phyloP scores from a whole-genome alignment of 331 rosid species.

The Erythrophleum ivorense region DNA sequence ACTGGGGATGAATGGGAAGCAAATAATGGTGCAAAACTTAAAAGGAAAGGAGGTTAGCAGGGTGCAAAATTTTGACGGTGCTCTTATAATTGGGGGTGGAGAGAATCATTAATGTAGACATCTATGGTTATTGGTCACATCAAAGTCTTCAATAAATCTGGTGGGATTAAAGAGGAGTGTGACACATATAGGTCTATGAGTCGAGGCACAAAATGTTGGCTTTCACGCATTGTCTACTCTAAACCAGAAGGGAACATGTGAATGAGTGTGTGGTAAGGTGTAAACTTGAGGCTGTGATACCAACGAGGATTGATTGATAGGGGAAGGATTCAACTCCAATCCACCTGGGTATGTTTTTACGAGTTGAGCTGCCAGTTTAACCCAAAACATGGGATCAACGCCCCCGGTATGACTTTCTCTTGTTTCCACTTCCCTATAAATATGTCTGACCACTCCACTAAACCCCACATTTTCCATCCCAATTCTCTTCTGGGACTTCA shows the following conservation, averaged over 20 bases:
- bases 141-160: neutral
- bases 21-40: neutral
- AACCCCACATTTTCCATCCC: neutral
- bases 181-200: neutral
- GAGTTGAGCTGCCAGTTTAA: constrained; percentile 30
- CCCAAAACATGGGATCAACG: constrained; percentile 50
- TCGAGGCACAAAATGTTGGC: neutral
- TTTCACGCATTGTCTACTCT: neutral
- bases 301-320: neutral
- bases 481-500: neutral
- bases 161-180: neutral
- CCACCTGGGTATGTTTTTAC: neutral
- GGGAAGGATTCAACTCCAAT: neutral
- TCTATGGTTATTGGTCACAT: neutral
- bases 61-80: neutral
- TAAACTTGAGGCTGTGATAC: neutral
- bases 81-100: neutral
- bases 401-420: constrained; percentile 47
- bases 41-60: neutral
- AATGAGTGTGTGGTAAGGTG: neutral
- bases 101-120: neutral
- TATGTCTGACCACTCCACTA: neutral
- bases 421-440: neutral
- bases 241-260: neutral
- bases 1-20: neutral